phyloP scores from a whole-genome alignment of 768 basidiomycete genomes.

The Gloeostereum incarnatum region DNA sequence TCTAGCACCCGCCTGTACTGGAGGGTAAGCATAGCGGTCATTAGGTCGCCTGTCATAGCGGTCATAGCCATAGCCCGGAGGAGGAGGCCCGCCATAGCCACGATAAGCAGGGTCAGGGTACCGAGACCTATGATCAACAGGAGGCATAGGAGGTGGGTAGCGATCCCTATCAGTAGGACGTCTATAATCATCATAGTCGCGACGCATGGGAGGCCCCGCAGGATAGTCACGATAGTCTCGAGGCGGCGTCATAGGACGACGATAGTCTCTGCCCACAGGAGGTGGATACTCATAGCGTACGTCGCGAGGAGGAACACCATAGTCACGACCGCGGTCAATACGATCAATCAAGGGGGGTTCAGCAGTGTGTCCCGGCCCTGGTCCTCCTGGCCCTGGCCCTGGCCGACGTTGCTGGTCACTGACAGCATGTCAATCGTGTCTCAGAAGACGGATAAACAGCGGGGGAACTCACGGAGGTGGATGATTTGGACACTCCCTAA shows the following conservation, averaged over 20 bases:
- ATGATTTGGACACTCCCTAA: slow-evolving; percentile 67
- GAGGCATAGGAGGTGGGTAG: slow-evolving; percentile 39
- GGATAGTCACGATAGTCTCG: slow-evolving; percentile 64
- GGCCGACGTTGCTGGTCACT: no score
- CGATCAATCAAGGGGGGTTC: slow-evolving; percentile 50
- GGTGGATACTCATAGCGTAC: slow-evolving; percentile 52
- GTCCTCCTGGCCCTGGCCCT: no score
- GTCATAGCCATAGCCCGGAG: slow-evolving; percentile 36
- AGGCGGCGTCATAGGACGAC: slow-evolving; percentile 52
- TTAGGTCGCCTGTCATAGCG: slow-evolving; percentile 53
- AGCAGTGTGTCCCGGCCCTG: no score
- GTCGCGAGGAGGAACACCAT: slow-evolving; percentile 36
- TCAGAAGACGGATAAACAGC: neutral
- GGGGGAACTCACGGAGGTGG: slow-evolving; percentile 37
- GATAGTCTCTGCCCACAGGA: slow-evolving; percentile 41
- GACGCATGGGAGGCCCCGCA: slow-evolving; percentile 32
- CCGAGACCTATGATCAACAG: slow-evolving; percentile 50
- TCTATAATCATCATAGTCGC: slow-evolving; percentile 68
- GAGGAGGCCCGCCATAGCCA: slow-evolving; percentile 40
- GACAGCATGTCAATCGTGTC: no score
- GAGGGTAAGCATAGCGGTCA: slow-evolving; percentile 39
- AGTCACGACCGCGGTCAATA: slow-evolving; percentile 52
- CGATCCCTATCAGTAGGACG: slow-evolving; percentile 40
- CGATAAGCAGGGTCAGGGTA: slow-evolving; percentile 47
- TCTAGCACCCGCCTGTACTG: slow-evolving; percentile 44